Evolutionary conservation across 2,329 filamentous ascomycete genomes (phyloP).

Genomic region (Aspergillus brasiliensis): DNA sequence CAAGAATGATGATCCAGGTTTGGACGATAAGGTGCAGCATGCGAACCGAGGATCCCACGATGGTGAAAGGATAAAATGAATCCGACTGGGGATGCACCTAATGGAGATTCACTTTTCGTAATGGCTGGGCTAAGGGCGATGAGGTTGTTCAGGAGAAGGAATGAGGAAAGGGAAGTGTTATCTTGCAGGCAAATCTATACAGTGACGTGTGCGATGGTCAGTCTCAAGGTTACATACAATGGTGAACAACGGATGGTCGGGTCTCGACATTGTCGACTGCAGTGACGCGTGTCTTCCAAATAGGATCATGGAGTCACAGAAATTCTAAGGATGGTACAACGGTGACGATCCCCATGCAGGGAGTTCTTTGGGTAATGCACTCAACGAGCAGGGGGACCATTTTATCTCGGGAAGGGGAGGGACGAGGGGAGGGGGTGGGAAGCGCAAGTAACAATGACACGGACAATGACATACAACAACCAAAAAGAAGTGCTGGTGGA

Average conservation of each 20-base stretch:
- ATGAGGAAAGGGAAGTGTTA: not conserved
- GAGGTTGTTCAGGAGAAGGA: conserved; percentile 6
- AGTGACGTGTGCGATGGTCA: conserved; percentile 12
- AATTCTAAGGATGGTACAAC: conserved; percentile 11
- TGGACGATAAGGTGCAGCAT: conserved; percentile 14
- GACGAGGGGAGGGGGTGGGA: not conserved
- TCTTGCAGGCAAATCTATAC: conserved; percentile 13
- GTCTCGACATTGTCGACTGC: conserved; percentile 9
- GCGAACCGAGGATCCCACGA: conserved; percentile 1
- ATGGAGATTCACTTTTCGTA: not conserved
- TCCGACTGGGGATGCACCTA: not conserved
- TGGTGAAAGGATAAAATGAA: conserved; percentile 1
- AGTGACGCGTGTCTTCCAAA: conserved; percentile 23
- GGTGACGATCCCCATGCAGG: conserved; percentile 25
- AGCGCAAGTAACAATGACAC: not conserved
- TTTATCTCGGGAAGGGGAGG: not conserved
- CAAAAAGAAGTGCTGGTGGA: conserved; percentile 8
- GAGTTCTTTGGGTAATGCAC: conserved; percentile 13
- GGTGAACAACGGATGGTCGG: conserved; percentile 4
- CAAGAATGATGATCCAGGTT: conserved; percentile 12
- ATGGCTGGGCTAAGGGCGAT: not conserved
- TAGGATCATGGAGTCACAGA: conserved; percentile 13
- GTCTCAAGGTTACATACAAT: conserved; percentile 10
- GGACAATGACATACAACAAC: conserved; percentile 14
- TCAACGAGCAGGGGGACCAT: conserved; percentile 2